These are phyloP conservation scores for Kalmusia sp. DNA, from an alignment of 2,329 filamentous ascomycete species.

Conservation along the genomic window DNA sequence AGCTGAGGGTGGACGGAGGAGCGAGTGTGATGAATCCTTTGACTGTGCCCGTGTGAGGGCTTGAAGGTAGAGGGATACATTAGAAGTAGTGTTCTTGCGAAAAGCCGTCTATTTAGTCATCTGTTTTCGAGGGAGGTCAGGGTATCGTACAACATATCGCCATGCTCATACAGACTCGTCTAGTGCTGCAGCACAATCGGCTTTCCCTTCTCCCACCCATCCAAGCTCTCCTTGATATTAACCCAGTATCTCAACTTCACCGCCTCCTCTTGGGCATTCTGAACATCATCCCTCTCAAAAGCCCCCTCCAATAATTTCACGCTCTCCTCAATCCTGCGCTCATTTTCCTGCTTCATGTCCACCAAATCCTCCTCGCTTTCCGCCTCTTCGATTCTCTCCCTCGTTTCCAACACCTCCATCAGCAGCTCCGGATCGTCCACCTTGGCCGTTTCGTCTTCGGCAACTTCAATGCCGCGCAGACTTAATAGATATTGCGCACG, in stretches of 20 bases:
- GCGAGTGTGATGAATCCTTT: slow-evolving; percentile 52
- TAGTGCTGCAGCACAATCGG: slow-evolving; percentile 64
- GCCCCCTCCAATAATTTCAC: slow-evolving; percentile 68
- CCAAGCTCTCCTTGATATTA: slow-evolving; percentile 80
- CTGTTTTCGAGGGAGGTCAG: neutral
- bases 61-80: too few species aligned
- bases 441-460: slow-evolving; percentile 77
- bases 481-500: slow-evolving; percentile 88
- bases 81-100: neutral
- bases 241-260: slow-evolving; percentile 88
- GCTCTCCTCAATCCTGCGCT: slow-evolving; percentile 68
- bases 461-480: slow-evolving; percentile 76
- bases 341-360: slow-evolving; percentile 69
- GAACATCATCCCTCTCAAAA: slow-evolving; percentile 71
- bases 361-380: slow-evolving; percentile 68
- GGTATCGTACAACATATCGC: neutral
- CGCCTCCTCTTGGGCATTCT: slow-evolving; percentile 72
- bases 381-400: slow-evolving; percentile 65
- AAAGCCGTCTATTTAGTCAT: neutral
- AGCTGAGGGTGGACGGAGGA: slow-evolving; percentile 69
- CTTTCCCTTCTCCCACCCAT: slow-evolving; percentile 84
- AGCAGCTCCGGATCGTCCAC: slow-evolving; percentile 75
- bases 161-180: neutral
- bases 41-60: slow-evolving; percentile 45
- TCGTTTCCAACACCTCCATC: slow-evolving; percentile 78